Base-by-base conservation (phyloP, 2,329 filamentous ascomycete species). In the Verticillium isaacii region DNA sequence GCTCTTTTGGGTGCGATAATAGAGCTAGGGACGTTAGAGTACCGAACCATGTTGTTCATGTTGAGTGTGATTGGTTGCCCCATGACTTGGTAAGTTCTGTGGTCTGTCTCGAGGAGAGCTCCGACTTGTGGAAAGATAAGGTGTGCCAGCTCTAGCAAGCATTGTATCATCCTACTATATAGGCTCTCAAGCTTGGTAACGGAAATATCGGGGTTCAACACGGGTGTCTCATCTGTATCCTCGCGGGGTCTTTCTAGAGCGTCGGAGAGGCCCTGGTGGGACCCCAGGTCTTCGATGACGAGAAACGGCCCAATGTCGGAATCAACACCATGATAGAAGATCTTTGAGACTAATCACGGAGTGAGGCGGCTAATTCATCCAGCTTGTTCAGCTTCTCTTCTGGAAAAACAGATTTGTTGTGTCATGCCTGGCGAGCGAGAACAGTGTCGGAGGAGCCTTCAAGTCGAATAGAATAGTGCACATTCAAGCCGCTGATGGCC, bases 31-130 rank as follows among this genome's bases (percentile, higher is more conserved):
- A 71, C 57, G 0, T 36, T 36, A 2, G 71, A 69, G 36, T 73
- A 67, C 11, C 71, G 70, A n/a, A 66, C 61, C 34, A 41, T 41
- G 8, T 41, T 41, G 59, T 73, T 80, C 75, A 82, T 79, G 60
- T 78, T 77, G 1, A 73, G 68, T 2, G 74, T 77, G 3, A 81
- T 61, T 2, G 77, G 77, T 19, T 75, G 68, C 29, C 67, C 65
- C 11, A 56, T 63, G 4, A 76, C 71, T 9, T 12, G 34, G 37
- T 39, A 39, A 14, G 37, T 14, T 14, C 15, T 14, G 37, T 8
- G 12, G 3, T 14, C 15, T n/a, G 37, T 39, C 36, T 66, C 60
- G 15, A 39, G 57, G 0, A 81, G 66, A 25, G 71, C 74, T 11
- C 77, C 78, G 17, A 82, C 79, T 23, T 67, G 67, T 25, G 70